phyloP scores from a whole-genome alignment of 176 grass and related monocot species.

The Hyparrhenia diplandra region DNA sequence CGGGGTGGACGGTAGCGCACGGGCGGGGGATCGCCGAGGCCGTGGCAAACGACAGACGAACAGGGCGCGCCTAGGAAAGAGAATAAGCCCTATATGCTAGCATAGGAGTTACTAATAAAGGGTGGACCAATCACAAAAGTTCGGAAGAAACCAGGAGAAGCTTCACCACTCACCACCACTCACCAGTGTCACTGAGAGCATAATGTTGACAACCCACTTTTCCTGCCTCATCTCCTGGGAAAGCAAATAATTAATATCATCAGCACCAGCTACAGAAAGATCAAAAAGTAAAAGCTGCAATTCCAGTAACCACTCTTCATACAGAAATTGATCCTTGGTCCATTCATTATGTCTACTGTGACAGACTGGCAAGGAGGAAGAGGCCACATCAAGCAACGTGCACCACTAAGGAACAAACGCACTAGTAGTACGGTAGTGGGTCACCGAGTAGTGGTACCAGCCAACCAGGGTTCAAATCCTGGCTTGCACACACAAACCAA shows the following conservation, averaged over 20 bases:
- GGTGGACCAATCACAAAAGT: no score
- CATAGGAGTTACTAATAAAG: no score
- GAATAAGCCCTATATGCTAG: no score
- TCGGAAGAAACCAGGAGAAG: slow-evolving; percentile 48
- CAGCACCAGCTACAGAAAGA: neutral
- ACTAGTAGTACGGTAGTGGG: neutral
- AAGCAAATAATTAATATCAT: neutral
- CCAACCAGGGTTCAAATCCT: neutral
- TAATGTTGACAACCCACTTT: slow-evolving; percentile 65
- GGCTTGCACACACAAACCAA: neutral
- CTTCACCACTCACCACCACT: no score
- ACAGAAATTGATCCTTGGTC: neutral
- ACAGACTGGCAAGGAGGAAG: neutral
- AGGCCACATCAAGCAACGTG: neutral
- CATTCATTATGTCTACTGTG: neutral
- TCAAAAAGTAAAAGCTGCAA: neutral
- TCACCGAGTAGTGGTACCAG: neutral
- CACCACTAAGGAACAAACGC: neutral
- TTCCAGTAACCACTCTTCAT: neutral
- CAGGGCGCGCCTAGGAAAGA: no score
- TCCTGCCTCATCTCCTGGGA: slow-evolving; percentile 50
- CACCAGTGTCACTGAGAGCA: slow-evolving; percentile 59
- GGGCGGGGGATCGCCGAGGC: no score
- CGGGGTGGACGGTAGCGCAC: no score
- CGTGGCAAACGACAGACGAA: no score